Conservation (phyloP, 371 early-diverging fungal genomes). For the Mucor piriformis region DNA sequence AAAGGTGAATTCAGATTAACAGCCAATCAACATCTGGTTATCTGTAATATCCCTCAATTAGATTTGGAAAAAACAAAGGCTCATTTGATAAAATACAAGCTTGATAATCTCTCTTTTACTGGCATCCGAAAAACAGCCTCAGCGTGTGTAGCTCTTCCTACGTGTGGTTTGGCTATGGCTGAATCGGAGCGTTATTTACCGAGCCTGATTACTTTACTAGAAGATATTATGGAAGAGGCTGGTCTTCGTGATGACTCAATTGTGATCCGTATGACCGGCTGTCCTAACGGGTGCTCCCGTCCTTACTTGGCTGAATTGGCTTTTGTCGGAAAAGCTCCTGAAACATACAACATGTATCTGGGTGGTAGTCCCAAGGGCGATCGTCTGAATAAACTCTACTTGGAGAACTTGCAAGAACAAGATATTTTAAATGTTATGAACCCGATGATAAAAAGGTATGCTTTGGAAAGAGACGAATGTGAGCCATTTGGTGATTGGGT, state of each 20-base stretch:
- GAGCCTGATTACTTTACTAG: constrained; percentile 70
- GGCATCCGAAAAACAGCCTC: constrained; percentile 85
- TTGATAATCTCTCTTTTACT: constrained; percentile 77
- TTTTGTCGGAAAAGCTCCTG: constrained; percentile 88
- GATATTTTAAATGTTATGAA: constrained; percentile 74
- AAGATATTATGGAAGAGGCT: constrained; percentile 70
- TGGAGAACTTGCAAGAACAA: constrained; percentile 80
- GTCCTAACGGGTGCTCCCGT: constrained; percentile 92
- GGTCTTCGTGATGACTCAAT: constrained; percentile 84
- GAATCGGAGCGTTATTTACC: constrained; percentile 93
- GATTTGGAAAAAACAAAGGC: constrained; percentile 70
- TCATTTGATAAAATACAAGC: constrained; percentile 71
- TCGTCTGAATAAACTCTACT: constrained; percentile 85
- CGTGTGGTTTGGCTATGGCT: constrained; percentile 91
- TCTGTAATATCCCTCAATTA: constrained; percentile 71
- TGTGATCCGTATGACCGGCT: constrained; percentile 92
- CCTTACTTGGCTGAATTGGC: constrained; percentile 91
- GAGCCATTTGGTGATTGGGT: constrained; percentile 93
- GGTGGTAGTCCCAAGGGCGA: constrained; percentile 83
- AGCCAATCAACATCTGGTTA: constrained; percentile 84
- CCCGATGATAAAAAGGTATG: constrained; percentile 78
- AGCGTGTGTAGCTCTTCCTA: constrained; percentile 93
- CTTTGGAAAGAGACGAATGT: constrained; percentile 63
- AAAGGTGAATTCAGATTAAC: constrained; percentile 81
- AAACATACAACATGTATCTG: constrained; percentile 88